Conservation (phyloP, 208 protist species). For the Wallacemonas sp. region DNA sequence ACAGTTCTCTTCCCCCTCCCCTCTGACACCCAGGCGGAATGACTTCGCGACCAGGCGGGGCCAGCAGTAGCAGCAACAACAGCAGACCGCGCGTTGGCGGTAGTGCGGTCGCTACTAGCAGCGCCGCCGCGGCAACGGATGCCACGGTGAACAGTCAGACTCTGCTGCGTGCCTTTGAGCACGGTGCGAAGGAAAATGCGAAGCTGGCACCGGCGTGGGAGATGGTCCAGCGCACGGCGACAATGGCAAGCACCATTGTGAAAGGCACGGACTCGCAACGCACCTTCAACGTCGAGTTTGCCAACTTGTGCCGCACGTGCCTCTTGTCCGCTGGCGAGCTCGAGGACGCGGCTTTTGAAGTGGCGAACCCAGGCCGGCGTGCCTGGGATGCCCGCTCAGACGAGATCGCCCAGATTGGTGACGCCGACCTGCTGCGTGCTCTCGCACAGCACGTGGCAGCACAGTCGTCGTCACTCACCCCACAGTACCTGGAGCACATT, state of each 20-base stretch:
- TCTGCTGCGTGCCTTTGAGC: neutral
- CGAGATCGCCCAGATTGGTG: constrained; percentile 43
- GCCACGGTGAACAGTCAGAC: neutral
- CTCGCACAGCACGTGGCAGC: constrained; percentile 55
- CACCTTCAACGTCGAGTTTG: constrained; percentile 67
- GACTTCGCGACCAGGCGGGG: no score
- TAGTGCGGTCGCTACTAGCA: no score
- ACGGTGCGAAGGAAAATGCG: neutral
- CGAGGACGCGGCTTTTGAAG: constrained; percentile 69
- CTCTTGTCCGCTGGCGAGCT: constrained; percentile 49
- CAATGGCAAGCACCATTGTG: constrained; percentile 43
- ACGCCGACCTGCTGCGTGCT: constrained; percentile 50
- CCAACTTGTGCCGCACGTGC: constrained; percentile 65
- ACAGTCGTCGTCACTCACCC: constrained; percentile 43
- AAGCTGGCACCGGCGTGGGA: constrained; percentile 4
- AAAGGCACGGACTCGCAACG: constrained; percentile 79
- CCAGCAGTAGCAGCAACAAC: no score
- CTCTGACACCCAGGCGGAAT: no score
- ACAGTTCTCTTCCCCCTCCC: neutral
- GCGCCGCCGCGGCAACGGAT: no score
- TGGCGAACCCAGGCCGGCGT: constrained; percentile 41
- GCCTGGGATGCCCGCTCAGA: constrained; percentile 36
- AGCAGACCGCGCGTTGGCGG: no score
- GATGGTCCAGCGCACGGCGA: constrained; percentile 4
- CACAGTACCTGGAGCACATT: constrained; percentile 74